Evolutionary conservation across 129 eudicot genomes (phyloP).

Genomic region (Deinandra increscens): DNA sequence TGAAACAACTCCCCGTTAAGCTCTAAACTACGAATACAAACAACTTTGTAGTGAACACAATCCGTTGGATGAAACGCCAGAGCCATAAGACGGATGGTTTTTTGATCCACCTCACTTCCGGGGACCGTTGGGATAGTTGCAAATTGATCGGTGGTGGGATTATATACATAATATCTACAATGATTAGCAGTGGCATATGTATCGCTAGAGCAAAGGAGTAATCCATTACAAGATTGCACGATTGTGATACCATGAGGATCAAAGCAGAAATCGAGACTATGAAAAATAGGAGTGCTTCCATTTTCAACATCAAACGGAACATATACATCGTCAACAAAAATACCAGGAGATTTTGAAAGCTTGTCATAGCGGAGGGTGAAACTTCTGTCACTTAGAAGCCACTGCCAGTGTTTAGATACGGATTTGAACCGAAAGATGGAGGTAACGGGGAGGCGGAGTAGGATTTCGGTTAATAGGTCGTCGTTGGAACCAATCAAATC

Average conservation of each 20-base stretch:
- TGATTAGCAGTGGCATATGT: no score
- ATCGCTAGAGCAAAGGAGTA: not conserved
- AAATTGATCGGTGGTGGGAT: not conserved
- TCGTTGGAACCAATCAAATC: no score
- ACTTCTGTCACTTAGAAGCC: no score
- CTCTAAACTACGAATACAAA: not conserved
- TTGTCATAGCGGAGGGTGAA: no score
- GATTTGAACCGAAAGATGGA: no score
- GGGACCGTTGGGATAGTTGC: constrained; percentile 1
- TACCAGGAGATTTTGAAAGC: no score
- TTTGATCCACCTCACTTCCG: not conserved
- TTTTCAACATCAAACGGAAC: not conserved
- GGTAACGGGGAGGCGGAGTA: no score
- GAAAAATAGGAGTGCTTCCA: not conserved
- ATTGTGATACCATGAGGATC: not conserved
- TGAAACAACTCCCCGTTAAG: not conserved
- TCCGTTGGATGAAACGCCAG: not conserved
- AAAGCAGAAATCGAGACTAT: not conserved
- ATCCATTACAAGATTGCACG: not conserved
- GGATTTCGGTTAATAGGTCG: no score
- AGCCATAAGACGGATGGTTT: not conserved
- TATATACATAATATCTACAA: not conserved
- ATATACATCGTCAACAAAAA: not conserved
- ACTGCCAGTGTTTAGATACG: no score
- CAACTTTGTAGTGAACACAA: constrained; percentile 1